phyloP scores from a whole-genome alignment of 2,329 filamentous ascomycete species.

The Aspergillus arachidicola region DNA sequence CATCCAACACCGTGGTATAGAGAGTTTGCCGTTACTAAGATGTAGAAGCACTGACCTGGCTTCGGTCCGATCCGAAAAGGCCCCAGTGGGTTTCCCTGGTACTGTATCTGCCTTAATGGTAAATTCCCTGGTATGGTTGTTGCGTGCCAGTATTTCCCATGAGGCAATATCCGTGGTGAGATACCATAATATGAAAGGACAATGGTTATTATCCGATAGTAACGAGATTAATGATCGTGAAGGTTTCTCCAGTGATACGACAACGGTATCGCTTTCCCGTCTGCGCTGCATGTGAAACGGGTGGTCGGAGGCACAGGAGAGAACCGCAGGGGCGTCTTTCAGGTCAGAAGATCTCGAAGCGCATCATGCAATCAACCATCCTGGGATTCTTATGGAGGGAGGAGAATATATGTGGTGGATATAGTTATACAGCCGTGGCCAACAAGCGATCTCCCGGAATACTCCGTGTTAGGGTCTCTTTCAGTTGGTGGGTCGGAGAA shows the following conservation, averaged over 20 bases:
- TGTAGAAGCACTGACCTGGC: background rate
- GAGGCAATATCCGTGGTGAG: background rate
- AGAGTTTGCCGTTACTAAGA: background rate
- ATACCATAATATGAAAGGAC: background rate
- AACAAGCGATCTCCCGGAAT: background rate
- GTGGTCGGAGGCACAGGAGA: background rate
- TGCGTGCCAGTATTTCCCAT: background rate
- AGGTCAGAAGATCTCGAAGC: background rate
- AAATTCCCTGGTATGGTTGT: background rate
- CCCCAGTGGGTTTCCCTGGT: constrained; percentile 20
- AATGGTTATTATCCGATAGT: background rate
- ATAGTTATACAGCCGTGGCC: background rate
- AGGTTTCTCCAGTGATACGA: background rate
- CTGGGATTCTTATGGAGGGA: background rate
- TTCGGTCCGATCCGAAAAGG: constrained; percentile 24
- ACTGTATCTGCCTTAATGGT: background rate
- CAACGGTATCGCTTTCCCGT: background rate
- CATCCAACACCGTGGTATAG: background rate
- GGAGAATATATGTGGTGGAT: background rate
- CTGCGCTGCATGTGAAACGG: background rate
- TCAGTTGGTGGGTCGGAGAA: constrained; percentile 10
- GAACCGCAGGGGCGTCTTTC: background rate
- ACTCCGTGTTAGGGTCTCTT: constrained; percentile 4
- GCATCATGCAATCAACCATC: background rate
- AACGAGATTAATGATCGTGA: background rate